These are phyloP conservation scores for Russula sp. DNA, from an alignment of 768 basidiomycete species.

Conservation along the genomic window DNA sequence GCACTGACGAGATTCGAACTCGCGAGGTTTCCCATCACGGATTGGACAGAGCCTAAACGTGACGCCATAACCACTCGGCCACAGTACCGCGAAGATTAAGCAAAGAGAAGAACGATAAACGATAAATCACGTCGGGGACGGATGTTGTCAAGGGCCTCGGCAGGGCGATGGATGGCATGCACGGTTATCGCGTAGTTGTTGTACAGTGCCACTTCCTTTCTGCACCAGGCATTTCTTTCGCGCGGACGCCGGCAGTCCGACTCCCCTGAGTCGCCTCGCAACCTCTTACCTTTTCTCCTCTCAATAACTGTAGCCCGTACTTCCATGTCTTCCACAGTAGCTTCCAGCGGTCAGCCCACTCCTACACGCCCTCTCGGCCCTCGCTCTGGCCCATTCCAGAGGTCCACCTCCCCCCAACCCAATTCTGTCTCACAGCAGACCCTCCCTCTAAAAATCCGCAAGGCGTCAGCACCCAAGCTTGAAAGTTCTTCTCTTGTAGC, in stretches of 20 bases:
- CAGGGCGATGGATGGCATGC: neutral
- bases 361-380: slow-evolving; percentile 51
- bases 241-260: slow-evolving; percentile 18
- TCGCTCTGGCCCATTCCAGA: slow-evolving; percentile 37
- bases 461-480: slow-evolving; percentile 32
- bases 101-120: neutral
- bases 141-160: slow-evolving; percentile 20
- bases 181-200: neutral
- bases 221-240: slow-evolving; percentile 16
- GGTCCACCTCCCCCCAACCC: slow-evolving; percentile 45
- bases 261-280: neutral
- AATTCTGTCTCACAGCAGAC: slow-evolving; percentile 36
- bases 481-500: slow-evolving; percentile 21
- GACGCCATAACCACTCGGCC: slow-evolving; percentile 61
- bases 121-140: fast-evolving
- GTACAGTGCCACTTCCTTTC: neutral
- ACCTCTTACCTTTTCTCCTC: neutral
- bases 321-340: slow-evolving; percentile 15
- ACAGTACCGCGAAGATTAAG: slow-evolving; percentile 42
- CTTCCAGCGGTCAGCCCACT: slow-evolving; percentile 30
- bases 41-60: slow-evolving; percentile 49
- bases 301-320: neutral
- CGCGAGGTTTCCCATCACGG: slow-evolving; percentile 60
- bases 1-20: slow-evolving; percentile 62
- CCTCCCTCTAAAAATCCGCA: slow-evolving; percentile 45